These are phyloP conservation scores for Schizochytrium sp. DNA, from an alignment of 108 stramenopile genomes.

Conservation along the genomic window DNA sequence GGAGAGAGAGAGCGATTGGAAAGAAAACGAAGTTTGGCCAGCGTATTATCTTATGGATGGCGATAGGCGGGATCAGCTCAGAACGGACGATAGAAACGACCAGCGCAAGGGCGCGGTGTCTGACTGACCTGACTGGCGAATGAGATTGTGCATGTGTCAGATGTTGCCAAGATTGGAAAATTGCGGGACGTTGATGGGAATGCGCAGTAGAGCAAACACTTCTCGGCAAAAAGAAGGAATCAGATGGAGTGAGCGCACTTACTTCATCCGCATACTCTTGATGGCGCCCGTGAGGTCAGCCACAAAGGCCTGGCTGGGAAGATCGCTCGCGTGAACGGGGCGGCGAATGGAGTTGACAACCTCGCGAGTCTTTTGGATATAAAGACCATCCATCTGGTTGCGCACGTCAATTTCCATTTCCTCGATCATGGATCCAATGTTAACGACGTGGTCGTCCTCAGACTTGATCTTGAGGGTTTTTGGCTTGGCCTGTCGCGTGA, in stretches of 20 bases:
- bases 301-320: background rate
- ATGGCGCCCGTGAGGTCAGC: background rate
- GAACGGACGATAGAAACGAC: no score
- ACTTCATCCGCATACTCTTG: background rate
- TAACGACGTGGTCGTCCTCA: constrained; percentile 61
- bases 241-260: background rate
- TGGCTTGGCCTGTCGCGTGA: constrained; percentile 35
- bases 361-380: constrained; percentile 76
- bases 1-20: no score
- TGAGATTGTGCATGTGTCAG: no score
- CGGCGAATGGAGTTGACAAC: constrained; percentile 63
- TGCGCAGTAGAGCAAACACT: no score
- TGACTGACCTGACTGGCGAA: no score
- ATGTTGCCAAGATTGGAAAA: no score
- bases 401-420: constrained; percentile 79
- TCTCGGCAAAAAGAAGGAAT: no score
- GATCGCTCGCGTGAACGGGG: background rate
- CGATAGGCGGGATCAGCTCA: no score
- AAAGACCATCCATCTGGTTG: constrained; percentile 63
- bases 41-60: no score
- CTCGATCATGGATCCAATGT: constrained; percentile 85
- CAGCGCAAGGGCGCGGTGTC: no score
- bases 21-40: no score
- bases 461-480: background rate
- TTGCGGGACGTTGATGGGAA: no score